Evolutionary conservation across 2,329 filamentous ascomycete species (phyloP).

Genomic region (Trichophyton mentagrophytes): DNA sequence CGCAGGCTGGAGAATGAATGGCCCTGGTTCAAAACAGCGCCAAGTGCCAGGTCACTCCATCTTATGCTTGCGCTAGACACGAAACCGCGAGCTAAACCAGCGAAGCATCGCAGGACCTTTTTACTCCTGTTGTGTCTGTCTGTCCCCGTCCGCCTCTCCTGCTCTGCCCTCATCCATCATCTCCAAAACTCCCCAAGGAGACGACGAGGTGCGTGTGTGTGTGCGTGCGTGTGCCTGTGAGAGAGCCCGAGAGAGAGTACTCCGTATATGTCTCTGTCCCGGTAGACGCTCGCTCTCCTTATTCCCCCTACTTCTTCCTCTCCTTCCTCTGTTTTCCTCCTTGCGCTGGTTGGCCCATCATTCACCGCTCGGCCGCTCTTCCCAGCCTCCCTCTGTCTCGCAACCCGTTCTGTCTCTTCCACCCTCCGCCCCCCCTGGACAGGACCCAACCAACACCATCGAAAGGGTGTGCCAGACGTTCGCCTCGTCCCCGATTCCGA

Average conservation of each 20-base stretch:
- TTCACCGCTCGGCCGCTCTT: constrained; percentile 3
- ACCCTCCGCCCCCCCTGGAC: not conserved
- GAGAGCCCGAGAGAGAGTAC: too few relatives aligned
- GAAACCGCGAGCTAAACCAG: constrained; percentile 4
- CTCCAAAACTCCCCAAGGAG: not conserved
- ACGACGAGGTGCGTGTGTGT: not conserved
- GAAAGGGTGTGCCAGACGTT: not conserved
- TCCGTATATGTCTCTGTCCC: not conserved
- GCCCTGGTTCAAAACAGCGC: constrained; percentile 8
- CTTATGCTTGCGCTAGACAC: constrained; percentile 7
- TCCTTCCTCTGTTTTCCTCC: not conserved
- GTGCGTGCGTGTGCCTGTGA: too few relatives aligned
- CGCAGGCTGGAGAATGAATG: constrained; percentile 4
- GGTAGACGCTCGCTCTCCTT: not conserved
- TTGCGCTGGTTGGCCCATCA: constrained; percentile 1
- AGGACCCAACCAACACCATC: not conserved
- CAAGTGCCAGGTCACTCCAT: constrained; percentile 11
- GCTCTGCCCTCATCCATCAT: not conserved
- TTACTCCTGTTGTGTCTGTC: not conserved
- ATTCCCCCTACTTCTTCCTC: not conserved
- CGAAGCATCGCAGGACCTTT: not conserved
- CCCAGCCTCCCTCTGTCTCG: constrained; percentile 1
- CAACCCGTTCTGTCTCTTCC: not conserved
- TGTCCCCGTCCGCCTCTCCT: not conserved
- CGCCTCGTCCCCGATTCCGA: not conserved